Evolutionary conservation across 352 stramenopile species (phyloP).

Genomic region (Phytophthora sp.): DNA sequence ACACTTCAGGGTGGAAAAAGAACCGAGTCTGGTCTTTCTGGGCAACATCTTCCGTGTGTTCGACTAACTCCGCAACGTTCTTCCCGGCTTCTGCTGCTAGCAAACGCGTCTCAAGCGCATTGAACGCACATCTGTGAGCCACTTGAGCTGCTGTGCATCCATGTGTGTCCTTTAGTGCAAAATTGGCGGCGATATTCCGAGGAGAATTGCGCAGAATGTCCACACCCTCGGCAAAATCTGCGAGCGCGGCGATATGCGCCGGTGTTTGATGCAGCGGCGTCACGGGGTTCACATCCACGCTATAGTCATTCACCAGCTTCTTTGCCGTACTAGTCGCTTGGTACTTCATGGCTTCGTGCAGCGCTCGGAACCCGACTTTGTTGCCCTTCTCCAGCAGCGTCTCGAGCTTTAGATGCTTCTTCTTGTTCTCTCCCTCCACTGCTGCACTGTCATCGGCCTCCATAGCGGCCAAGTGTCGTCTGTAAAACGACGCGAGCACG

Average conservation of each 20-base stretch:
- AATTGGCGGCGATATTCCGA: slow-evolving; percentile 26
- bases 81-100: slow-evolving; percentile 19
- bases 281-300: slow-evolving; percentile 52
- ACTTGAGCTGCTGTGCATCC: slow-evolving; percentile 59
- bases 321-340: slow-evolving; percentile 32
- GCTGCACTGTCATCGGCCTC: slow-evolving; percentile 17
- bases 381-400: slow-evolving; percentile 62
- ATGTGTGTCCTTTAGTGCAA: slow-evolving; percentile 48
- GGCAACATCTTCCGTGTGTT: not conserved
- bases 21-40: slow-evolving; percentile 56
- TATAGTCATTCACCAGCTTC: slow-evolving; percentile 44
- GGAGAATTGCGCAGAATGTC: slow-evolving; percentile 50
- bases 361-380: slow-evolving; percentile 60
- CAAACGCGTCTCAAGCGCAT: slow-evolving; percentile 39
- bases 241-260: slow-evolving; percentile 66
- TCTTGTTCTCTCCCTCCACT: slow-evolving; percentile 24
- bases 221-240: slow-evolving; percentile 53
- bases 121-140: slow-evolving; percentile 50
- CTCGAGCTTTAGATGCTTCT: slow-evolving; percentile 37
- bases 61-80: not conserved
- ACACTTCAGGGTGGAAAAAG: slow-evolving; percentile 77
- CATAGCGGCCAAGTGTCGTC: slow-evolving; percentile 29
- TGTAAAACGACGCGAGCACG: slow-evolving; percentile 53
- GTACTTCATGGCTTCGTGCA: slow-evolving; percentile 82
- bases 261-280: slow-evolving; percentile 69